A percentile compares a stretch with the other conserved stretches of the same genome.
Conservation (phyloP, 2,329 filamentous ascomycete species). For the Acarospora socialis region DNA sequence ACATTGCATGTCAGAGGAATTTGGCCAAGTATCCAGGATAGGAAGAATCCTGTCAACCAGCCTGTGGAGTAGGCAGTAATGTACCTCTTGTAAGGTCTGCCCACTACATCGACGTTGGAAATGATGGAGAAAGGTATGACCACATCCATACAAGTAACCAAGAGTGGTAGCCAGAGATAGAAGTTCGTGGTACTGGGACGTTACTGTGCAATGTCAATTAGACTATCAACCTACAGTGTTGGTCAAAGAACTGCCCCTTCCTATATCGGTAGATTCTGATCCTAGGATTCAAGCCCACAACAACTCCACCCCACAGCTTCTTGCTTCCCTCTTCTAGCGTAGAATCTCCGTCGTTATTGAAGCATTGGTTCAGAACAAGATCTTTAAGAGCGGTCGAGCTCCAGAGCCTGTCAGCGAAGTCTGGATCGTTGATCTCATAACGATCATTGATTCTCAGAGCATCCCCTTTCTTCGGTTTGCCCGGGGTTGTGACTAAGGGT, state of each 20-base stretch:
- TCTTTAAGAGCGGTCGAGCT: constrained; percentile 58
- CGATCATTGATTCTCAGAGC: constrained; percentile 81
- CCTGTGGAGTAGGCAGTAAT: no score
- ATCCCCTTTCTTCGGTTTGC: constrained; percentile 63
- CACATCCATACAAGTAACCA: no score
- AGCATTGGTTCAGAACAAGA: constrained; percentile 27
- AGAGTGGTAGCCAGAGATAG: no score
- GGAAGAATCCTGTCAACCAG: no score
- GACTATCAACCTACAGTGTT: constrained; percentile 76
- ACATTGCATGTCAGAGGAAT: no score
- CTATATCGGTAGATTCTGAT: constrained; percentile 79
- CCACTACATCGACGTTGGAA: no score
- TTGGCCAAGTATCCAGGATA: no score
- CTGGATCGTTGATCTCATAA: constrained; percentile 63
- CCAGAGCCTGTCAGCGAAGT: constrained; percentile 66
- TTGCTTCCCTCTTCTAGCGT: constrained; percentile 21
- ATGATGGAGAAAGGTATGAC: no score
- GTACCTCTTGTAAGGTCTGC: no score
- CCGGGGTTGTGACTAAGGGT: constrained; percentile 63
- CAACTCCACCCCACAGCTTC: constrained; percentile 59
- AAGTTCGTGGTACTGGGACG: no score
- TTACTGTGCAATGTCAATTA: constrained; percentile 5
- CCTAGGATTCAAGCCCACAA: constrained; percentile 74
- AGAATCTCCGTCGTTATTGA: constrained; percentile 16
- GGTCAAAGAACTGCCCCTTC: constrained; percentile 78